Conservation (phyloP, 106 monocot species). For the Allium sativum region DNA sequence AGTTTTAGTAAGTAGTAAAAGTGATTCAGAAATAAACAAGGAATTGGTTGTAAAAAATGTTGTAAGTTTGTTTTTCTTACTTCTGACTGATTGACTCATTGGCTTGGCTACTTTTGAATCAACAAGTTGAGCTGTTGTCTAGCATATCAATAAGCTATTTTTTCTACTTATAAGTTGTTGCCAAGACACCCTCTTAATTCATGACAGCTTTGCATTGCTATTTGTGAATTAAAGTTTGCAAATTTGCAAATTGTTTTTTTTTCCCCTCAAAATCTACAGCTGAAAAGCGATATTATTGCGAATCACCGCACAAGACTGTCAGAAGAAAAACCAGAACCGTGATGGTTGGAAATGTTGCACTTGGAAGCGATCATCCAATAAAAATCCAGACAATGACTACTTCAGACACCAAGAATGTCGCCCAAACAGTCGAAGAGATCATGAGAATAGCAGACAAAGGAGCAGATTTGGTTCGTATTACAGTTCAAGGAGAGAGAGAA, state of each 20-base stretch:
- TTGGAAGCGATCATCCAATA: conserved; percentile 94
- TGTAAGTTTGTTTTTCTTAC: too few species aligned
- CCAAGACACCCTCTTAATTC: too few species aligned
- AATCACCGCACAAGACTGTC: conserved; percentile 67
- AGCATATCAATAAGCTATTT: too few species aligned
- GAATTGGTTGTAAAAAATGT: too few species aligned
- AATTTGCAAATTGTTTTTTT: neutral
- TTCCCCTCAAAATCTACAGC: conserved; percentile 37
- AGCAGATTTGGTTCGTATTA: conserved; percentile 93
- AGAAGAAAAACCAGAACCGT: conserved; percentile 90
- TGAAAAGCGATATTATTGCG: conserved; percentile 94
- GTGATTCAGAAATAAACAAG: too few species aligned
- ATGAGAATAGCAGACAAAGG: conserved; percentile 99
- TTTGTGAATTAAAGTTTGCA: neutral
- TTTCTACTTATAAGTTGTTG: too few species aligned
- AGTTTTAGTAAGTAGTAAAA: too few species aligned
- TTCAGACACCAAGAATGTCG: conserved; percentile 96
- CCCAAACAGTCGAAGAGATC: conserved; percentile 92
- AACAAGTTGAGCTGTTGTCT: too few species aligned
- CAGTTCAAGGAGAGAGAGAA: conserved; percentile 95
- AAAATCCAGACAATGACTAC: conserved; percentile 97
- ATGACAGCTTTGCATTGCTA: too few species aligned
- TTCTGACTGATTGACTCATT: too few species aligned
- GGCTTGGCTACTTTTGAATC: too few species aligned
- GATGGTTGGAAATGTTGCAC: conserved; percentile 85